These are phyloP conservation scores for Irpex rosettiformis DNA, from an alignment of 1,284 basidiomycete species.

Conservation along the genomic window DNA sequence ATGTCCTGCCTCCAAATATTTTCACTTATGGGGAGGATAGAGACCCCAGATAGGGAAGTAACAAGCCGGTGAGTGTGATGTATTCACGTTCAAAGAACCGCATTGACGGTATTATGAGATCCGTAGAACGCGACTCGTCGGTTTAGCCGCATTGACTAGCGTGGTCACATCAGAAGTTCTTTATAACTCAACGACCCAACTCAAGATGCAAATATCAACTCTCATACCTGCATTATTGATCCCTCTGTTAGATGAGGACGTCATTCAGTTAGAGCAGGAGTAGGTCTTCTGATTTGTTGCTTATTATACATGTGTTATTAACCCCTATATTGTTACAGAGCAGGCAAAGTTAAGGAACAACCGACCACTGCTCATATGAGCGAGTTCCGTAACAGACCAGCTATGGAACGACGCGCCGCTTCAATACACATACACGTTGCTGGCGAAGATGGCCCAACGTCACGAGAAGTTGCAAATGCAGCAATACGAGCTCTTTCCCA, in stretches of 20 bases:
- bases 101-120: background rate
- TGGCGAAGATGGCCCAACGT: constrained; percentile 82
- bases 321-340: constrained; percentile 35
- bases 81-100: background rate
- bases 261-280: constrained; percentile 66
- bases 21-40: constrained; percentile 53
- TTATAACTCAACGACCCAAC: constrained; percentile 75
- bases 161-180: constrained; percentile 85
- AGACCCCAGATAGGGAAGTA: constrained; percentile 57
- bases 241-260: constrained; percentile 64
- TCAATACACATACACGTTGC: constrained; percentile 86
- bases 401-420: constrained; percentile 76
- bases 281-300: constrained; percentile 34
- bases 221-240: constrained; percentile 76
- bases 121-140: constrained; percentile 78
- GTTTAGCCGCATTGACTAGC: constrained; percentile 79
- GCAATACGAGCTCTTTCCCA: constrained; percentile 73
- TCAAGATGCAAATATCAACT: constrained; percentile 66
- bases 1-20: constrained; percentile 69
- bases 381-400: constrained; percentile 76
- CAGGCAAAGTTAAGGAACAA: constrained; percentile 59
- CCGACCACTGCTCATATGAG: constrained; percentile 73
- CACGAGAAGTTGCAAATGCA: constrained; percentile 71
- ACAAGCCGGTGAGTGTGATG: constrained; percentile 53
- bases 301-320: constrained; percentile 3